Base-by-base conservation (phyloP, 176 grass and related monocot species). In the Oryza nivara region DNA sequence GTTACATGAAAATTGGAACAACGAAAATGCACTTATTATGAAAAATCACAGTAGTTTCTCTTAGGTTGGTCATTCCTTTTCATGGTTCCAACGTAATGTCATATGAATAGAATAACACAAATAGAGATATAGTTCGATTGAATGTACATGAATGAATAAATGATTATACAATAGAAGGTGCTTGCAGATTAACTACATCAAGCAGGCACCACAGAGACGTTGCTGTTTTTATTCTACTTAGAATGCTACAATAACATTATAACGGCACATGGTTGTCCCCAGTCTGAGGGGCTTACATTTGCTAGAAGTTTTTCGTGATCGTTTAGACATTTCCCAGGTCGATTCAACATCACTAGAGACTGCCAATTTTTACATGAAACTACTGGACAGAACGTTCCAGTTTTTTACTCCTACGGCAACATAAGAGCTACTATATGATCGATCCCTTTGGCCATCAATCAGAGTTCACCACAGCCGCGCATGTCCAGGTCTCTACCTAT, bases 341-440 rank as follows among this genome's bases (percentile, higher is more conserved):
- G 30, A 83, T 73, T 81, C 68, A 26, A 56, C 52, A 19, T 56
- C 25, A 76, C 28, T 85, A 70, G 51, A 81, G 65, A 72, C 49
- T 64, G 41, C 49, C 17, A 52, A 74, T 66, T 80, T 61, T 72
- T 46, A 20, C 75, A 63, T 23, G 58, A 58, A 68, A 72, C 12
- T 80, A 75, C 47, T 40, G 30, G 30, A 30, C n/a, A 72, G 49
- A 82, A 64, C 2, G 4, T 58, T 60, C 67, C 22, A 69, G 58
- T 20, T 58, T 70, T 4, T 52, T 11, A 35, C 36, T 65, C 12
- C 51, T 46, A 46, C 28, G 28, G 28, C 28, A 28, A 28, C 7
- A 26, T 38, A 80, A 54, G 12, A 81, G 54, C 48, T 26, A 51
- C 46, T 14, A 54, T 1, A 19, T 58, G 9, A 23, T 63, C n/a